Conservation (phyloP, 108 stramenopile genomes). For the Cyclotella choctawhatcheeana region DNA sequence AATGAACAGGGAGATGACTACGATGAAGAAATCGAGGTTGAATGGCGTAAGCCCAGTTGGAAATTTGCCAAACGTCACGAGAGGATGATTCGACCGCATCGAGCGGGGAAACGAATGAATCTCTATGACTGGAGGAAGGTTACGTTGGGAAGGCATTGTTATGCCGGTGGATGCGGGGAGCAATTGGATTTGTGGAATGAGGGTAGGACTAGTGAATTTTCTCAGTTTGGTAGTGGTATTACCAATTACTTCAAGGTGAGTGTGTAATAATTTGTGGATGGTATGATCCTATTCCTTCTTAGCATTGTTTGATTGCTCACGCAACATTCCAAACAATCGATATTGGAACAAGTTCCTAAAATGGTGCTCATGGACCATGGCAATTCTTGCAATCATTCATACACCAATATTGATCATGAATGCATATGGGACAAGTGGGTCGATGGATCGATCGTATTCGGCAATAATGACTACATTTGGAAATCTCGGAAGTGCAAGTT, state of each 20-base stretch:
- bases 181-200: constrained; percentile 77
- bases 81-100: constrained; percentile 45
- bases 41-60: constrained; percentile 57
- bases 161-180: constrained; percentile 62
- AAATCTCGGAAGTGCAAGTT: constrained; percentile 54
- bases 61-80: constrained; percentile 55
- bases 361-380: constrained; percentile 69
- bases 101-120: constrained; percentile 46
- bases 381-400: constrained; percentile 53
- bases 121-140: constrained; percentile 29
- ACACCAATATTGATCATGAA: constrained; percentile 58
- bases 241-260: constrained; percentile 76
- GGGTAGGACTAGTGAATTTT: constrained; percentile 63
- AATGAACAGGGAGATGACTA: constrained; percentile 46
- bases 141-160: constrained; percentile 68
- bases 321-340: background rate
- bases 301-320: too few species aligned
- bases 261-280: background rate
- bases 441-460: constrained; percentile 9
- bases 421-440: constrained; percentile 33
- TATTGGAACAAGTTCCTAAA: constrained; percentile 51
- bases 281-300: background rate
- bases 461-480: constrained; percentile 55
- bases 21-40: constrained; percentile 50
- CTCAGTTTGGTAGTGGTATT: constrained; percentile 67